Evolutionary conservation across 257 asterid species (phyloP).

Genomic region (Solanum pennellii): DNA sequence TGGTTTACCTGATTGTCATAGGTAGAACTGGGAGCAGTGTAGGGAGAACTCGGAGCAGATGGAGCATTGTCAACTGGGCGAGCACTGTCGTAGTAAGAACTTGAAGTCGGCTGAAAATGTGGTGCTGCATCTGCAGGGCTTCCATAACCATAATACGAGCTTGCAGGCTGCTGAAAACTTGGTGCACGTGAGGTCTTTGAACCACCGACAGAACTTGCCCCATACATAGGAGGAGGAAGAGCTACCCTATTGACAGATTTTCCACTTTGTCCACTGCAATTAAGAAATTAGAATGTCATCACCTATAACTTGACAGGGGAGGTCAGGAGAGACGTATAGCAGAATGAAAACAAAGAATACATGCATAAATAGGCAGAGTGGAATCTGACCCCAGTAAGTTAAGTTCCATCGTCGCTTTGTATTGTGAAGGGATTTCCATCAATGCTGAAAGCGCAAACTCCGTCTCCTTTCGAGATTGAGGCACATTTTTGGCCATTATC

Average conservation of each 20-base stretch:
- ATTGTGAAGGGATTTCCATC: constrained; percentile 93
- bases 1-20: constrained; percentile 58
- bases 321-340: neutral
- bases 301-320: neutral
- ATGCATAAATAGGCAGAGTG: neutral
- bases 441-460: constrained; percentile 89
- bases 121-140: neutral
- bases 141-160: constrained; percentile 18
- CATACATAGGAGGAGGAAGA: constrained; percentile 75
- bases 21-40: constrained; percentile 30
- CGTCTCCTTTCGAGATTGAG: constrained; percentile 73
- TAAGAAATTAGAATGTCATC: neutral
- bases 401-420: constrained; percentile 91
- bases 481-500: constrained; percentile 70
- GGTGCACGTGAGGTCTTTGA: neutral
- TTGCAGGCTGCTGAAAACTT: constrained; percentile 35
- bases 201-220: constrained; percentile 5
- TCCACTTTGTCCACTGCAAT: constrained; percentile 42
- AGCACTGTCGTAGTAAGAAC: constrained; percentile 16
- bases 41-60: constrained; percentile 11
- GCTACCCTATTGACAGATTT: constrained; percentile 45
- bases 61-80: constrained; percentile 20
- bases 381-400: constrained; percentile 54
- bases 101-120: constrained; percentile 13
- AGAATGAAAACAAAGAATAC: neutral